Evolutionary conservation across 2,329 filamentous ascomycete species (phyloP), one percentile per base, ranked within the genome.

Genomic region (Hansfordia pulvinata): DNA sequence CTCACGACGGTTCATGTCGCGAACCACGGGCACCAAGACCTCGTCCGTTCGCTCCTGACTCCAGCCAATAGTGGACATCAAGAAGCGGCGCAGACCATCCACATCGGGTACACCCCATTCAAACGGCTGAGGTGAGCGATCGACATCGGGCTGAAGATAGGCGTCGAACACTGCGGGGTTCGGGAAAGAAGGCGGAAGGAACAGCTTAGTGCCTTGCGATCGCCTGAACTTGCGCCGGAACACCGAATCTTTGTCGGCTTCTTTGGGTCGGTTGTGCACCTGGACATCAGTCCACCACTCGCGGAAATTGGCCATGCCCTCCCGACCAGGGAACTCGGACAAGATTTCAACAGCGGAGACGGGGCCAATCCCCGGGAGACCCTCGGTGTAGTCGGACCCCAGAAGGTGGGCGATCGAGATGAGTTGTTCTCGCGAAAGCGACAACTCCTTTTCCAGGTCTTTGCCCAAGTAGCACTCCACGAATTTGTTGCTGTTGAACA

Each of bases 401-500:
- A 98, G 67, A 0, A 98, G 64, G 44, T 96, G 86, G 0, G 90
- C 90, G 31, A 96, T 70, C 11, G 79, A 69, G 34, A 98, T 93
- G 27, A 98, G 72, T 43, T 88, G 83, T 28, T 78, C 66, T n/a
- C 88, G 73, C 3, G 82, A 78, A 0, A 98, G 69, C 0, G 81
- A 83, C 35, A 94, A 77, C 41, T 98, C 92, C 40, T 80, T 80
- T 42, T 93, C 83, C 1, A 98, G 62, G 43, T 98, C 90, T 1
- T 60, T 62, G 3, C 75, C 58, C 8, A 98, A 67, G 47, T 96
- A 98, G 54, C 90, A 96, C 55, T 98, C 90, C 21, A 98, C 90
- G 41, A 84, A 93, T 49, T 98, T 98, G 51, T 90, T 90, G 41
- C 84, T 78, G 53, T 94, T 98, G 63, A 98, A 98, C 85, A 98